Evolutionary conservation across 2,329 filamentous ascomycete genomes (phyloP), one percentile per base, ranked within the genome.

Genomic region (Pestalotiopsis sp.): DNA sequence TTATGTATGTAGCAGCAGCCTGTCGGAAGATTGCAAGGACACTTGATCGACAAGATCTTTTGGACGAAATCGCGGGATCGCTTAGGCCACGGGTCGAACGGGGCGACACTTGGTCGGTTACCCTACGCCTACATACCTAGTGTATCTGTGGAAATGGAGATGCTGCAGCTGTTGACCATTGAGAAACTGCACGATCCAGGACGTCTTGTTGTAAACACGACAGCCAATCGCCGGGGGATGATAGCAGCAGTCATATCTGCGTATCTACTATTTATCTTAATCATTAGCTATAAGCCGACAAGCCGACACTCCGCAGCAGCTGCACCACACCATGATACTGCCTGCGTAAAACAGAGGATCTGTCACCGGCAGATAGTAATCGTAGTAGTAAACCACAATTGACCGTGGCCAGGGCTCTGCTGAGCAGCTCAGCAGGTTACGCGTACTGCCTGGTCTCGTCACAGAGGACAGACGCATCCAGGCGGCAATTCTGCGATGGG

Each of bases 11-110:
- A 45, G 41, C 20, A 36, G 57, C 23, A n/a, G 14, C 23, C 17
- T 60, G 23, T 59, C 57, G 57, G 57, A 59, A 59, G 27, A 59
- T 17, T 59, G 27, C 27, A 36, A 36, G 36, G 36, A 41, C 40
- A 40, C 61, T 64, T 64, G 61, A 52, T 66, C 36, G 27, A 49
- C 41, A 38, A 20, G 23, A 58, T 66, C 49, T 66, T 66, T 38
- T 31, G 63, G 63, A 66, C 63, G 63, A 58, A 66, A 66, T 45
- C 14, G 49, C 63, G 63, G 63, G 31, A 66, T 38, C 38, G n/a
- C 52, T 49, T 66, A 66, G 49, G 36, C 49, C 63, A 57, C 49
- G 45, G 49, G 25, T 36, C 41, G 25, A 27, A 36, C 41, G n/a
- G 45, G 63, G 49, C 31, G 63, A 66, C 20, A 66, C n/a, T 27